Conservation (phyloP, 2,329 filamentous ascomycete genomes). For the Pseudonectria foliicola region DNA sequence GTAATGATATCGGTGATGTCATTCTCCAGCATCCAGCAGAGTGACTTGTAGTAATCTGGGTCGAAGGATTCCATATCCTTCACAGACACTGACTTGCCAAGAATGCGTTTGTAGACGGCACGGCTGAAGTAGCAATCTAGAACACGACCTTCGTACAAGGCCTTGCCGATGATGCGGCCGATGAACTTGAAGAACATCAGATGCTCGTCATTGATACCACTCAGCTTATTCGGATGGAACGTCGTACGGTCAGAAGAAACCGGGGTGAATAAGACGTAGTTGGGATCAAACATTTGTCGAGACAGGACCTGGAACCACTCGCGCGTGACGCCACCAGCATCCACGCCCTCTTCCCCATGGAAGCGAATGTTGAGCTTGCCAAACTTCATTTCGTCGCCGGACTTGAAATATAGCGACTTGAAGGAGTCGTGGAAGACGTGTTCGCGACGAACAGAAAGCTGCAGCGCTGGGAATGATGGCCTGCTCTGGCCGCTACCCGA, state of each 20-base stretch:
- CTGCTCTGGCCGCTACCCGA: conserved; percentile 62
- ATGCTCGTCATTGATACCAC: conserved; percentile 91
- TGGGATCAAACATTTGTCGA: conserved; percentile 97
- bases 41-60: conserved; percentile 96
- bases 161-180: conserved; percentile 95
- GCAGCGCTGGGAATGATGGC: conserved; percentile 63
- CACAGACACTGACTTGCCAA: conserved; percentile 89
- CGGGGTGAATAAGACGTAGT: conserved; percentile 92
- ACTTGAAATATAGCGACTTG: conserved; percentile 97
- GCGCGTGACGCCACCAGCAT: conserved; percentile 92
- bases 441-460: conserved; percentile 84
- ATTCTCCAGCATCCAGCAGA: conserved; percentile 97
- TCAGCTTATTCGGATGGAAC: conserved; percentile 95
- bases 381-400: conserved; percentile 95
- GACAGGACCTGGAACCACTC: conserved; percentile 99
- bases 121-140: conserved; percentile 98
- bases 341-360: conserved; percentile 94
- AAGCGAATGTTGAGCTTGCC: conserved; percentile 97
- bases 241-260: conserved; percentile 96
- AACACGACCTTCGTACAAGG: conserved; percentile 89
- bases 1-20: conserved; percentile 97
- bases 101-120: conserved; percentile 95
- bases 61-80: conserved; percentile 99
- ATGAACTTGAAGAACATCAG: conserved; percentile 99
- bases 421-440: conserved; percentile 98